phyloP scores from a whole-genome alignment of 1,139 yeast genomes.

The Taphrina sp. region DNA sequence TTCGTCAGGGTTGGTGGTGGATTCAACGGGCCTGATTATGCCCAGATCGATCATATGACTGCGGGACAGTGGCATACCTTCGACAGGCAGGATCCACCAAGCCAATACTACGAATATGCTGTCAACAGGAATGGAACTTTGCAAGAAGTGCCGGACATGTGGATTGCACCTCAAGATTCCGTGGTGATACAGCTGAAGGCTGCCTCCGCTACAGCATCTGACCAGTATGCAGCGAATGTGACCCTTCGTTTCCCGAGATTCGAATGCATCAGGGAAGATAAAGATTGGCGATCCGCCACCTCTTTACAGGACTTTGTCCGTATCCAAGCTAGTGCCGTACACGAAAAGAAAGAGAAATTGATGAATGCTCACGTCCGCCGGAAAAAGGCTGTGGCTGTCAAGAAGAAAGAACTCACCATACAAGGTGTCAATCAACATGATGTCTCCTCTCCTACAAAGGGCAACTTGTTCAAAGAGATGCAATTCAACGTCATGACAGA shows the following conservation, averaged over 20 bases:
- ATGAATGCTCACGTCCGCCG: constrained; percentile 29
- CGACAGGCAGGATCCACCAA: constrained; percentile 45
- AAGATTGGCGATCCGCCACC: constrained; percentile 57
- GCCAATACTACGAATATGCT: constrained; percentile 57
- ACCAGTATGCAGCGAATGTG: constrained; percentile 60
- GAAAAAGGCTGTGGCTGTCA: neutral
- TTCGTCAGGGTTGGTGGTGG: constrained; percentile 88
- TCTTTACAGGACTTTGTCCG: constrained; percentile 49
- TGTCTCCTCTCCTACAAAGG: neutral
- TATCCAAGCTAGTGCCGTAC: constrained; percentile 36
- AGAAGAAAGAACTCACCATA: neutral
- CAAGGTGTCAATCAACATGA: constrained; percentile 12
- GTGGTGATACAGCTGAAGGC: constrained; percentile 84
- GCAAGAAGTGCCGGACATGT: constrained; percentile 58
- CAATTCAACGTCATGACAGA: constrained; percentile 40
- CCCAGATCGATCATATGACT: constrained; percentile 55
- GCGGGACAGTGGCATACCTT: constrained; percentile 60
- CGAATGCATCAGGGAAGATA: constrained; percentile 66
- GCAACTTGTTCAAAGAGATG: constrained; percentile 39
- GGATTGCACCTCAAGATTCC: constrained; percentile 74
- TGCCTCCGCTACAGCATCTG: constrained; percentile 56
- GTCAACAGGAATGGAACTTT: constrained; percentile 40
- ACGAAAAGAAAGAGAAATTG: constrained; percentile 33
- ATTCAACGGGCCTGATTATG: constrained; percentile 61
- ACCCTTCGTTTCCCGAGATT: constrained; percentile 79